Conservation (phyloP, 306 rosid species). For the Ormosia emarginata region DNA sequence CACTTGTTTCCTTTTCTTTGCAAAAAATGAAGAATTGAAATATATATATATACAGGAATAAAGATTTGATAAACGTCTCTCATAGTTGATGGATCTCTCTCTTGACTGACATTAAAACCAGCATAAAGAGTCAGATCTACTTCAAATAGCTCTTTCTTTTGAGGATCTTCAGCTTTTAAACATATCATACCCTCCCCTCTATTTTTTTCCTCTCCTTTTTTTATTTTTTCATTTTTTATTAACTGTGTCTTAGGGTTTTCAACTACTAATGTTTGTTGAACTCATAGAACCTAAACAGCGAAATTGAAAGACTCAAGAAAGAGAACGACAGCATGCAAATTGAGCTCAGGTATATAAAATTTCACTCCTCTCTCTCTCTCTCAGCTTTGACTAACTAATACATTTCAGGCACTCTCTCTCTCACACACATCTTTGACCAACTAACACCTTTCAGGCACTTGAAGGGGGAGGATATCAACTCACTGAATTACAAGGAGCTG, state of each 20-base stretch:
- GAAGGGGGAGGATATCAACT: slow-evolving; percentile 80
- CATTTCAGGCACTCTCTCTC: slow-evolving; percentile 41
- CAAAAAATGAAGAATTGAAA: slow-evolving; percentile 38
- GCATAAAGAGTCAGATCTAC: slow-evolving; percentile 22
- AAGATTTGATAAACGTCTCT: slow-evolving; percentile 1
- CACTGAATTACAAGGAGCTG: slow-evolving; percentile 69
- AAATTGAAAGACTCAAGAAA: slow-evolving; percentile 79
- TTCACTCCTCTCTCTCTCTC: not conserved
- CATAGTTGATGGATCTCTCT: slow-evolving; percentile 10
- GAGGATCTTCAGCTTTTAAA: not conserved
- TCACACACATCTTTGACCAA: not conserved
- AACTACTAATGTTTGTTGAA: not conserved
- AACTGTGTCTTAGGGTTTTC: not conserved
- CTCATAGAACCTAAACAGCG: slow-evolving; percentile 70
- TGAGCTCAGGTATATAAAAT: slow-evolving; percentile 52
- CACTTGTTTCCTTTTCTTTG: slow-evolving; percentile 50
- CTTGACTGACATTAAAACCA: slow-evolving; percentile 17
- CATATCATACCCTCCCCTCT: not conserved
- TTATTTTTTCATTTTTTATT: not conserved
- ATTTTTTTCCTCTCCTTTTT: not conserved
- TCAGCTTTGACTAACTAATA: not conserved
- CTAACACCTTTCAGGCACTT: slow-evolving; percentile 56
- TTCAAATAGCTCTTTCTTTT: not conserved
- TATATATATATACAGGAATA: not conserved
- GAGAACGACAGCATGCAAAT: slow-evolving; percentile 91